phyloP scores from a whole-genome alignment of 306 rosid species.

The Corylus heterophylla region DNA sequence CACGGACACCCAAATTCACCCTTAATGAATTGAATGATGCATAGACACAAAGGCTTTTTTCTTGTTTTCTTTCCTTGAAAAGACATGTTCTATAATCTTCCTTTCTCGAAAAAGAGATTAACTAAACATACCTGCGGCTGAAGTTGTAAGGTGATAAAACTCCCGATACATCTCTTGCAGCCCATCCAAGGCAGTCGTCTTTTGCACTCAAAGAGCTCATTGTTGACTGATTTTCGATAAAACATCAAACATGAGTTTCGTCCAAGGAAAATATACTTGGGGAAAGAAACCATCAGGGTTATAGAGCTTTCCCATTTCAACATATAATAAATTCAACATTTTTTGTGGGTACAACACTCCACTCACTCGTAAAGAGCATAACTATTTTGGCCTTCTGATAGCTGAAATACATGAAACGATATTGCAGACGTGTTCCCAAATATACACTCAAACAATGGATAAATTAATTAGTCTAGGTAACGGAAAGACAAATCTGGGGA shows the following conservation, averaged over 20 bases:
- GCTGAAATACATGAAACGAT: too few relatives aligned
- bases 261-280: neutral
- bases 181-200: constrained; percentile 74
- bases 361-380: too few relatives aligned
- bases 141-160: constrained; percentile 66
- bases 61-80: neutral
- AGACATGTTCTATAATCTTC: neutral
- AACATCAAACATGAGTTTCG: constrained; percentile 9
- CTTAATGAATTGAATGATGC: neutral
- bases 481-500: too few relatives aligned
- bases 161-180: constrained; percentile 78
- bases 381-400: too few relatives aligned
- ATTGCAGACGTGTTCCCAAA: too few relatives aligned
- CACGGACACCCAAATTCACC: neutral
- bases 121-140: constrained; percentile 55
- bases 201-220: constrained; percentile 47
- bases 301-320: neutral
- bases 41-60: neutral
- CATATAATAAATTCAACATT: too few relatives aligned
- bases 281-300: neutral
- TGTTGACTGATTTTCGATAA: constrained; percentile 12
- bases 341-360: too few relatives aligned
- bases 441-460: too few relatives aligned
- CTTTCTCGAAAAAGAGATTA: neutral
- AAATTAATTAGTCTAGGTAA: too few relatives aligned